Conservation (phyloP, 169 alveolate genomes). For the Plasmodium gaboni region DNA sequence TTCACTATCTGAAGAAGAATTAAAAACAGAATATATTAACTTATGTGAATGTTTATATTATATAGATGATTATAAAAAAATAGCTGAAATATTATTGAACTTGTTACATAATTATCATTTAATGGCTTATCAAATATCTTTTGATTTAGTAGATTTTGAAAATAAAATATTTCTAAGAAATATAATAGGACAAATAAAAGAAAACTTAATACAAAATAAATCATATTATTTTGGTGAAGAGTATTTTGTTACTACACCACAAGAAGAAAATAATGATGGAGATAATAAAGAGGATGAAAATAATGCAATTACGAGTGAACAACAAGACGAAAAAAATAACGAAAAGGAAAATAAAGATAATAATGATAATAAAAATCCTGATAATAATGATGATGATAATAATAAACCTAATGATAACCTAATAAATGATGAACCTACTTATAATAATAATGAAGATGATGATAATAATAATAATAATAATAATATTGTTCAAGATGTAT, state of each 20-base stretch:
- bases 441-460: background rate
- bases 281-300: background rate
- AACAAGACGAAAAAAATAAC: background rate
- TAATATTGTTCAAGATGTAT: constrained; percentile 20
- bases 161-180: constrained; percentile 91
- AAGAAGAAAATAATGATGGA: background rate
- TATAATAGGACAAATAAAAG: constrained; percentile 71
- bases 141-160: constrained; percentile 94
- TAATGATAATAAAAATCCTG: background rate
- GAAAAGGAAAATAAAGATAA: background rate
- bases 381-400: background rate
- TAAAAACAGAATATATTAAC: constrained; percentile 83
- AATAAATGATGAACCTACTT: background rate
- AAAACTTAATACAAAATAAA: constrained; percentile 34
- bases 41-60: constrained; percentile 90
- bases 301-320: constrained; percentile 5
- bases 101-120: constrained; percentile 84
- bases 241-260: background rate
- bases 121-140: constrained; percentile 93
- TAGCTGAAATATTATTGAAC: constrained; percentile 88
- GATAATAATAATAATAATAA: constrained; percentile 4
- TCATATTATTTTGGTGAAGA: constrained; percentile 36
- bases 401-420: background rate
- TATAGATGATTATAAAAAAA: constrained; percentile 89
- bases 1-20: constrained; percentile 61